Percentiles rank a stretch among this genome's conserved stretches.
phyloP scores from a whole-genome alignment of 2,329 filamentous ascomycete species.

The Penicillium sp. region DNA sequence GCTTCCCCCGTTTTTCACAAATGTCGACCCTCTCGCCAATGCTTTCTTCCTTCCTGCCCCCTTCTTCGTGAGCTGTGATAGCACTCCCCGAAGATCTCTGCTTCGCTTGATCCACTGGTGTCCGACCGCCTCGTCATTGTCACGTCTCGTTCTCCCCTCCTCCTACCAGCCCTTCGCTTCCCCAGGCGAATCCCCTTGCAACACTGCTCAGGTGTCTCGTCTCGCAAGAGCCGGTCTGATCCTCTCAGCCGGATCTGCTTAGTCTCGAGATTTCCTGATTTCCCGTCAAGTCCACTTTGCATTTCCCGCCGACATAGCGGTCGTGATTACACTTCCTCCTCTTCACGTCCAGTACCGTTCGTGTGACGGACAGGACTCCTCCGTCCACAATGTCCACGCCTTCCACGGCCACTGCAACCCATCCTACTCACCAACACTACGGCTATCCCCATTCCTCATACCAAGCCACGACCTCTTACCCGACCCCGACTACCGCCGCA shows the following conservation, averaged over 20 bases:
- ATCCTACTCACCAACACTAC: slow-evolving; percentile 69
- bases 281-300: slow-evolving; percentile 2
- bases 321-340: slow-evolving; percentile 11
- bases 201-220: slow-evolving; percentile 4
- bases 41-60: slow-evolving; percentile 7
- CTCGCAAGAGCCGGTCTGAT: neutral
- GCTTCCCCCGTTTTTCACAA: neutral
- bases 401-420: slow-evolving; percentile 72
- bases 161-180: neutral
- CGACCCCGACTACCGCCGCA: slow-evolving; percentile 47
- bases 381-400: slow-evolving; percentile 72
- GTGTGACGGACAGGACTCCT: slow-evolving; percentile 32
- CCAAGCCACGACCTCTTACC: slow-evolving; percentile 57
- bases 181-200: slow-evolving; percentile 16
- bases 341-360: slow-evolving; percentile 26
- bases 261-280: neutral
- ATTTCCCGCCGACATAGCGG: slow-evolving; percentile 14
- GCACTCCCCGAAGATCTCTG: slow-evolving; percentile 17
- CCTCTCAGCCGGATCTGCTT: neutral
- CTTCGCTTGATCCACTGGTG: slow-evolving; percentile 19
- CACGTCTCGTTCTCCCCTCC: slow-evolving; percentile 18
- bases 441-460: slow-evolving; percentile 62
- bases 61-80: slow-evolving; percentile 15
- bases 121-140: slow-evolving; percentile 31
- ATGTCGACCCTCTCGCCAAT: slow-evolving; percentile 13